phyloP scores from a whole-genome alignment of 2,329 filamentous ascomycete genomes.

The Zasmidium cellare region DNA sequence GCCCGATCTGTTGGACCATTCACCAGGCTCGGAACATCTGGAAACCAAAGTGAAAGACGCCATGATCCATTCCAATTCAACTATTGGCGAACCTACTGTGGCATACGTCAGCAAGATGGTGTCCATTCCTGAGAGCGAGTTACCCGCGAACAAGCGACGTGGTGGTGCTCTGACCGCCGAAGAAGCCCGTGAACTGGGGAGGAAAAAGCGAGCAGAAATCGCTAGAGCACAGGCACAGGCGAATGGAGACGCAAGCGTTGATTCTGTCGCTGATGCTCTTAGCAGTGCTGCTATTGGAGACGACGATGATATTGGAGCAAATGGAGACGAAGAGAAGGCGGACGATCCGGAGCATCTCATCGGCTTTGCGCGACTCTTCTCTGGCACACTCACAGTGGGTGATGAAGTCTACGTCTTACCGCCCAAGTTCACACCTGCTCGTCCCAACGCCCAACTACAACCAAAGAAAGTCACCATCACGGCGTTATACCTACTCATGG shows the following conservation, averaged over 20 bases:
- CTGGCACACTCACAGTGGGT: constrained; percentile 83
- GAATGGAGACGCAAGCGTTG: constrained; percentile 48
- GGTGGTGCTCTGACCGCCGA: constrained; percentile 76
- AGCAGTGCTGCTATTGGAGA: constrained; percentile 62
- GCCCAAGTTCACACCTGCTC: constrained; percentile 86
- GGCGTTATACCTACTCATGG: constrained; percentile 94
- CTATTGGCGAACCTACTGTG: constrained; percentile 73
- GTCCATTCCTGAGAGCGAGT: constrained; percentile 86
- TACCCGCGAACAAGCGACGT: constrained; percentile 80
- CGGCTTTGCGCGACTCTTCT: constrained; percentile 92
- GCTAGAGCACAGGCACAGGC: constrained; percentile 71
- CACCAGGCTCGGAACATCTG: constrained; percentile 73
- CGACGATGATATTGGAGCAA: constrained; percentile 50
- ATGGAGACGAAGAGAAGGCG: constrained; percentile 46
- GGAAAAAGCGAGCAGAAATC: constrained; percentile 86
- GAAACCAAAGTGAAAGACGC: constrained; percentile 71
- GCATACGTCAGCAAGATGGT: constrained; percentile 99
- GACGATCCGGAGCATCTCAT: constrained; percentile 83
- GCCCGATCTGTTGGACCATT: constrained; percentile 74
- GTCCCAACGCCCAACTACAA: constrained; percentile 68
- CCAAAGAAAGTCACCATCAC: constrained; percentile 83
- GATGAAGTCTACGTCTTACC: constrained; percentile 88
- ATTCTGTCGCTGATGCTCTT: constrained; percentile 62
- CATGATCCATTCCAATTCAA: constrained; percentile 76
- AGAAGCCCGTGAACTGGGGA: constrained; percentile 83